Evolutionary conservation across 495 filamentous ascomycete genomes (phyloP).

Genomic region (Margaritispora aquatica): DNA sequence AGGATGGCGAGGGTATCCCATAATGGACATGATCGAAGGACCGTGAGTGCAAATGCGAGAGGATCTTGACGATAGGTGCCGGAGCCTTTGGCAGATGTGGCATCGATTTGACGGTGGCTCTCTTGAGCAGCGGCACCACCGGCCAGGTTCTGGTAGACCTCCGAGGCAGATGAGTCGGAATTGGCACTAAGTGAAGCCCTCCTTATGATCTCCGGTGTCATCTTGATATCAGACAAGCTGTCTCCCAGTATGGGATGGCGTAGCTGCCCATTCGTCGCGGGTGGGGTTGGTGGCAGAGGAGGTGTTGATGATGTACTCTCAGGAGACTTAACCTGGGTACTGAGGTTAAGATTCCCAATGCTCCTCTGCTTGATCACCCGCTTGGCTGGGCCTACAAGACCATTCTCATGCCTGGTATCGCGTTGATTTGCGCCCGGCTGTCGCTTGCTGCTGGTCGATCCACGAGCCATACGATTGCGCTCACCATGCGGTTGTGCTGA

Average conservation of each 20-base stretch:
- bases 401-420: conserved; percentile 84
- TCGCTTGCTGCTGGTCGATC: conserved; percentile 46
- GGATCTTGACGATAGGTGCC: conserved; percentile 58
- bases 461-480: conserved; percentile 64
- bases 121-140: conserved; percentile 35
- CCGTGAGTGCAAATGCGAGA: conserved; percentile 70
- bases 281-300: conserved; percentile 32
- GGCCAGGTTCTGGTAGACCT: conserved; percentile 31
- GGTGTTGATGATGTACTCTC: conserved; percentile 22
- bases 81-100: conserved; percentile 61
- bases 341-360: conserved; percentile 39
- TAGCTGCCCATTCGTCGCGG: conserved; percentile 28
- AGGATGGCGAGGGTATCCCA: conserved; percentile 96
- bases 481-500: conserved; percentile 22
- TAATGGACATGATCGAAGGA: conserved; percentile 83
- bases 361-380: conserved; percentile 54
- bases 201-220: conserved; percentile 32
- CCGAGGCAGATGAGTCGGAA: conserved; percentile 45
- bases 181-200: conserved; percentile 42
- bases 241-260: conserved; percentile 27
- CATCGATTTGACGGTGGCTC: conserved; percentile 54
- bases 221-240: conserved; percentile 30
- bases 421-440: conserved; percentile 58
- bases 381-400: conserved; percentile 77
- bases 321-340: conserved; percentile 25